Base-by-base conservation (phyloP, 352 stramenopile genomes). In the Globisporangium spiculum region DNA sequence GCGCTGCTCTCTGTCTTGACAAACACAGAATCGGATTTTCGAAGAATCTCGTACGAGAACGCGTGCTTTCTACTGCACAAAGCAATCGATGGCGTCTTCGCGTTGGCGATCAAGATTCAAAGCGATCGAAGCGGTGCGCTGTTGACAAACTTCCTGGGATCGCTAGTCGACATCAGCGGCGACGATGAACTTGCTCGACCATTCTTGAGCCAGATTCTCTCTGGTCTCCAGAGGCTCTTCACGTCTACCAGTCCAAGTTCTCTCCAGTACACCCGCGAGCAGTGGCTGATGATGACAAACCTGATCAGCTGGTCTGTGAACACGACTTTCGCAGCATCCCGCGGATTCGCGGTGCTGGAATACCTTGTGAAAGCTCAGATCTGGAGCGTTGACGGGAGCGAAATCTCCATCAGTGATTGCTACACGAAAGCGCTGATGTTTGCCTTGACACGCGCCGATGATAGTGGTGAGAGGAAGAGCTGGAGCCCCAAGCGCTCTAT, bases 371-470 rank as follows among this genome's bases (percentile, higher is more conserved):
- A 65, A 4, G 71, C 77, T 46, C 75, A 83, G 44, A 78, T 91
- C 10, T 92, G 84, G 84, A 78, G 75, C 44, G 65, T 68, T 22
- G 73, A 80, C 2, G 82, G 76, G 2, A 82, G 84, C 38, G 77
- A 80, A 20, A 80, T 88, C 50, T 76, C 86, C 4, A 67, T 90
- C 24, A 87, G 76, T 64, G 81, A 89, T 60, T 82, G 78, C 55
- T 92, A 86, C 62, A 87, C 79, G 24, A 86, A 84, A 67, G 79
- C 80, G 66, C 75, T 90, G 20, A 74, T 89, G 70, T 90, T 91
- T 24, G 83, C 83, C 0, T 77, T 90, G 46, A 76, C n/a, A 14
- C 34, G 34, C 22, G 44, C 59, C 10, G 56, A 44, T 7, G 18
- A 46, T 20, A 24, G 26, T 83, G 48, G 59, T 69, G 7, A 63